Evolutionary conservation across 257 asterid species (phyloP).

Genomic region (Datura wrightii): DNA sequence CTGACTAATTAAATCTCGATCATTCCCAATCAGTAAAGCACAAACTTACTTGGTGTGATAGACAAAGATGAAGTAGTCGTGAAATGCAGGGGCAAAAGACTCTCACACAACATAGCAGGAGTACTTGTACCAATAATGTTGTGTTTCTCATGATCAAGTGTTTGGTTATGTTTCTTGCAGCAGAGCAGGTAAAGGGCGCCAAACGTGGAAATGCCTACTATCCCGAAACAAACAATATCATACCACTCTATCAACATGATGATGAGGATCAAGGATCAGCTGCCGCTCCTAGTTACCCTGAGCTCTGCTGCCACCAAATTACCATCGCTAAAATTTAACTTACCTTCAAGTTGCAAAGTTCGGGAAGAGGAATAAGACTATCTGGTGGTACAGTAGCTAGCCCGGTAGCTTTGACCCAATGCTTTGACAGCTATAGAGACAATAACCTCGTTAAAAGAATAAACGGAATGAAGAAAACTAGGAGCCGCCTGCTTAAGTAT

Average conservation of each 20-base stretch:
- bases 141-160: background rate
- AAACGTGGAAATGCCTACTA: background rate
- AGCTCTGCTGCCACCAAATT: background rate
- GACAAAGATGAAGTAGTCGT: conserved; percentile 22
- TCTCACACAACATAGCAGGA: background rate
- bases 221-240: conserved; percentile 32
- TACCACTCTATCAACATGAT: conserved; percentile 19
- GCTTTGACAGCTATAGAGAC: background rate
- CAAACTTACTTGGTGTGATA: conserved; percentile 35
- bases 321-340: background rate
- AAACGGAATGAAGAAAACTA: too few relatives aligned
- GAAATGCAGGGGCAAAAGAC: background rate
- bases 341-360: background rate
- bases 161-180: background rate
- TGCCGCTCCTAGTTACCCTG: too few relatives aligned
- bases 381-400: background rate
- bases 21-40: background rate
- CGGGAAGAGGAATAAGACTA: background rate
- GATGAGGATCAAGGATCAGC: too few relatives aligned
- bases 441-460: too few relatives aligned
- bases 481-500: background rate
- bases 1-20: background rate
- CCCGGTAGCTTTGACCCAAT: background rate
- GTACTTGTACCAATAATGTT: background rate
- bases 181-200: conserved; percentile 26